Evolutionary conservation across 257 asterid genomes (phyloP).

Genomic region (Solanum boliviense): DNA sequence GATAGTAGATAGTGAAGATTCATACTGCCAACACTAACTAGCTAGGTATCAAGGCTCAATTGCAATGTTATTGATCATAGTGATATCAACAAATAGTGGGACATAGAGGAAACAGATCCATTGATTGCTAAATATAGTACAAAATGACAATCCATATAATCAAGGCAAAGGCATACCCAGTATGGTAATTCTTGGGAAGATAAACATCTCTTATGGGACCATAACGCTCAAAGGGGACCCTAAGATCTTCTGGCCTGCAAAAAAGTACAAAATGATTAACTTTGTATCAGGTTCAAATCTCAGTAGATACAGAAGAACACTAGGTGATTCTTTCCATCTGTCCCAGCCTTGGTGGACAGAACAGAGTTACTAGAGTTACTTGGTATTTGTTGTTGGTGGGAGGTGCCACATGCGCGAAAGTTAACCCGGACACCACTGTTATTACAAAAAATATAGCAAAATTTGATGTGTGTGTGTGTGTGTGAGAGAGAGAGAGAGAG

Average conservation of each 20-base stretch:
- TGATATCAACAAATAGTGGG: not conserved
- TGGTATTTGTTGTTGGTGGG: not conserved
- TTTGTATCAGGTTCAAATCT: not conserved
- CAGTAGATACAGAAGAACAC: not conserved
- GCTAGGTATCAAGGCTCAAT: not conserved
- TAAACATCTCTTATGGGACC: slow-evolving; percentile 88
- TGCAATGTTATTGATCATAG: not conserved
- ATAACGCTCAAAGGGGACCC: slow-evolving; percentile 75
- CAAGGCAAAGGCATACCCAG: slow-evolving; percentile 41
- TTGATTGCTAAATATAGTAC: not conserved
- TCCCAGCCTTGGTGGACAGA: not conserved
- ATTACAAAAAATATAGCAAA: not conserved
- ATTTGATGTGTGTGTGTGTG: not conserved
- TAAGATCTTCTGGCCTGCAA: slow-evolving; percentile 84
- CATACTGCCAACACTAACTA: not conserved
- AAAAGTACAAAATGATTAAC: not conserved
- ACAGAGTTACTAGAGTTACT: not conserved
- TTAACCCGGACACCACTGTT: not conserved
- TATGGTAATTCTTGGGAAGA: slow-evolving; percentile 73
- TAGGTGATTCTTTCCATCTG: not conserved
- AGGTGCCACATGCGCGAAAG: not conserved
- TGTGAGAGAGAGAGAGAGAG: not conserved
- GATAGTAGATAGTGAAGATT: not conserved
- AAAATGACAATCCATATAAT: not conserved
- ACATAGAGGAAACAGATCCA: not conserved